These are phyloP conservation scores for Suhomyces sp. DNA, from an alignment of 805 yeast genomes.

Conservation along the genomic window DNA sequence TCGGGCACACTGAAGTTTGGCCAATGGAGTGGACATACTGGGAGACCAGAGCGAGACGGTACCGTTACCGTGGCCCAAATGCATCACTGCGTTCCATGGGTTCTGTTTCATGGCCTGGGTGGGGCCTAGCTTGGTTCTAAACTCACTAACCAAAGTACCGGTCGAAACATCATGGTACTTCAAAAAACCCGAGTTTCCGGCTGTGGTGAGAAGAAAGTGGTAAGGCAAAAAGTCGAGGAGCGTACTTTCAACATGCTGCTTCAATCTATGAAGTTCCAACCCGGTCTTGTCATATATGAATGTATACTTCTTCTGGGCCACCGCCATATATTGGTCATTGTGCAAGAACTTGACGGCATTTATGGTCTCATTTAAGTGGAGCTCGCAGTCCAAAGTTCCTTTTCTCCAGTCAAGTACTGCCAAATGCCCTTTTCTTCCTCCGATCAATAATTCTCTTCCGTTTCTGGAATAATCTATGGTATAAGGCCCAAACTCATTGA, in stretches of 20 bases:
- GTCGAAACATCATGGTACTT: slow-evolving; percentile 96
- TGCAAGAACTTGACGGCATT: slow-evolving; percentile 88
- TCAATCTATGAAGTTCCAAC: slow-evolving; percentile 84
- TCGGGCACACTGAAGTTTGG: slow-evolving; percentile 70
- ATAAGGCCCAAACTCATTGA: slow-evolving; percentile 86
- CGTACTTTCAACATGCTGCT: slow-evolving; percentile 85
- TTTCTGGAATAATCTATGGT: slow-evolving; percentile 75
- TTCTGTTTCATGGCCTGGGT: slow-evolving; percentile 84
- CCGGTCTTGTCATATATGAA: slow-evolving; percentile 92
- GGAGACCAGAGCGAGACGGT: slow-evolving; percentile 95
- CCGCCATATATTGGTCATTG: slow-evolving; percentile 92
- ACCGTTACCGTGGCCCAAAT: slow-evolving; percentile 91
- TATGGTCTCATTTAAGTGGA: slow-evolving; percentile 84
- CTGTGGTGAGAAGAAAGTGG: slow-evolving; percentile 81
- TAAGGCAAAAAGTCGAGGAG: slow-evolving; percentile 86
- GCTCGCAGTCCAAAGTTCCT: slow-evolving; percentile 77
- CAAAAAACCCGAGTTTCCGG: slow-evolving; percentile 85
- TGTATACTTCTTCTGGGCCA: slow-evolving; percentile 92
- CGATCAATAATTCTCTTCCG: slow-evolving; percentile 80
- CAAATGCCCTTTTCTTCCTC: slow-evolving; percentile 91
- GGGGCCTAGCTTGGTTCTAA: slow-evolving; percentile 86
- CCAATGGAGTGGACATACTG: slow-evolving; percentile 78
- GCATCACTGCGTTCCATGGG: slow-evolving; percentile 94
- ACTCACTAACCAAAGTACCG: slow-evolving; percentile 79
- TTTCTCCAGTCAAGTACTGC: slow-evolving; percentile 96